A percentile compares a stretch with the other conserved stretches of the same genome.
These are phyloP conservation scores for Myrmaecium sp. DNA, from an alignment of 2,329 filamentous ascomycete species.

Conservation along the genomic window DNA sequence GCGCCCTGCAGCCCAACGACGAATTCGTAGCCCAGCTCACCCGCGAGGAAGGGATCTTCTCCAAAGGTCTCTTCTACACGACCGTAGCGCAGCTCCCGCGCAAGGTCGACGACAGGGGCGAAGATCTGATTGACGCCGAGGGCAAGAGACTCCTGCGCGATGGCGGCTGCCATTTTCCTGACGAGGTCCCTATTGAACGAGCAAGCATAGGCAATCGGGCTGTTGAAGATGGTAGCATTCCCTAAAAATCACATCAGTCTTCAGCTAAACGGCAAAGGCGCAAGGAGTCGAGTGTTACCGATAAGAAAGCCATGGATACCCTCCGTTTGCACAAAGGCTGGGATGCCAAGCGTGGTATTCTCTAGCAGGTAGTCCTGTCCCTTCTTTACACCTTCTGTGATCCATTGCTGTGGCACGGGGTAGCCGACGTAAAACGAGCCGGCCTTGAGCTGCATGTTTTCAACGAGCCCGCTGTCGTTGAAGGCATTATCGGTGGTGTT, in stretches of 20 bases:
- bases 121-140: slow-evolving; percentile 60
- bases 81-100: slow-evolving; percentile 53
- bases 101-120: slow-evolving; percentile 52
- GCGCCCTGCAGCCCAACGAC: slow-evolving; percentile 44
- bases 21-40: slow-evolving; percentile 47
- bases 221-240: slow-evolving; percentile 67
- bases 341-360: slow-evolving; percentile 52
- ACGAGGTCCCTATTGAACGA: slow-evolving; percentile 52
- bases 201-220: slow-evolving; percentile 54
- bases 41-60: slow-evolving; percentile 51
- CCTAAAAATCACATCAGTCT: no score
- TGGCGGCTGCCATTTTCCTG: slow-evolving; percentile 47
- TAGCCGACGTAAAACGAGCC: slow-evolving; percentile 59
- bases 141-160: slow-evolving; percentile 47
- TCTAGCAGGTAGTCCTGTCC: slow-evolving; percentile 54
- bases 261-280: no score
- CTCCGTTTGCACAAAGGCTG: slow-evolving; percentile 57
- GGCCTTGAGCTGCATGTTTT: slow-evolving; percentile 48
- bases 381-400: slow-evolving; percentile 43
- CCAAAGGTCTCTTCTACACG: slow-evolving; percentile 59
- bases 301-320: slow-evolving; percentile 58
- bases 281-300: no score
- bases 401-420: slow-evolving; percentile 39
- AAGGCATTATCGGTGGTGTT: slow-evolving; percentile 49
- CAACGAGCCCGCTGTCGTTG: slow-evolving; percentile 49